A percentile compares a stretch with the other conserved stretches of the same genome.
Evolutionary conservation across 2,329 filamentous ascomycete genomes (phyloP).

Genomic region (Sporothrix pallida): DNA sequence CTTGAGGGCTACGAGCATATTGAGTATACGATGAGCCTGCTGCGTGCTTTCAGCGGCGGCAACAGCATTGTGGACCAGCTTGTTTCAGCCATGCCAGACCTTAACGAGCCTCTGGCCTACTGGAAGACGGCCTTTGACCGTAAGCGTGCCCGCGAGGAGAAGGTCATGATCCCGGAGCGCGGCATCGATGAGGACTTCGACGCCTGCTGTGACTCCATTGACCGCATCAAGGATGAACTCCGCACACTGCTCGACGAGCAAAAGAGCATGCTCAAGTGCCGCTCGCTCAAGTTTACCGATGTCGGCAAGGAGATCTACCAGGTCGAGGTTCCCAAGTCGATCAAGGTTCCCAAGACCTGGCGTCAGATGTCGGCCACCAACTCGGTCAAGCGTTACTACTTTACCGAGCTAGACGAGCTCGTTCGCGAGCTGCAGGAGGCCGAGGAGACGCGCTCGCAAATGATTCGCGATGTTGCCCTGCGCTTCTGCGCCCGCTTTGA

Average conservation of each 20-base stretch:
- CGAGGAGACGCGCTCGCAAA: conserved; percentile 90
- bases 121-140: conserved; percentile 96
- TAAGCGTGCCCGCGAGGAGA: conserved; percentile 75
- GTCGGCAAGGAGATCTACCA: conserved; percentile 98
- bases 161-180: conserved; percentile 80
- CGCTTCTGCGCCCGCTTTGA: conserved; percentile 90
- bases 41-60: conserved; percentile 74
- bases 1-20: conserved; percentile 98
- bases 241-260: conserved; percentile 72
- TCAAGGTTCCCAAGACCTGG: conserved; percentile 88
- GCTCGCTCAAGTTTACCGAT: conserved; percentile 75
- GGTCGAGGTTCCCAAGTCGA: conserved; percentile 82
- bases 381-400: conserved; percentile 92
- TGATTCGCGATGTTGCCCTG: conserved; percentile 82
- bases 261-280: conserved; percentile 75
- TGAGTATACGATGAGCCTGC: conserved; percentile 85
- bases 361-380: conserved; percentile 95
- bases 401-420: conserved; percentile 77
- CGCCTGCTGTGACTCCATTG: conserved; percentile 75
- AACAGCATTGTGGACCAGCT: conserved; percentile 85
- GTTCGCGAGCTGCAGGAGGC: conserved; percentile 91
- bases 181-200: conserved; percentile 95
- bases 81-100: conserved; percentile 82
- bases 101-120: conserved; percentile 73
- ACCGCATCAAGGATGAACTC: conserved; percentile 75